Conservation (phyloP, 768 basidiomycete species). For the Tulasnella calospora region DNA sequence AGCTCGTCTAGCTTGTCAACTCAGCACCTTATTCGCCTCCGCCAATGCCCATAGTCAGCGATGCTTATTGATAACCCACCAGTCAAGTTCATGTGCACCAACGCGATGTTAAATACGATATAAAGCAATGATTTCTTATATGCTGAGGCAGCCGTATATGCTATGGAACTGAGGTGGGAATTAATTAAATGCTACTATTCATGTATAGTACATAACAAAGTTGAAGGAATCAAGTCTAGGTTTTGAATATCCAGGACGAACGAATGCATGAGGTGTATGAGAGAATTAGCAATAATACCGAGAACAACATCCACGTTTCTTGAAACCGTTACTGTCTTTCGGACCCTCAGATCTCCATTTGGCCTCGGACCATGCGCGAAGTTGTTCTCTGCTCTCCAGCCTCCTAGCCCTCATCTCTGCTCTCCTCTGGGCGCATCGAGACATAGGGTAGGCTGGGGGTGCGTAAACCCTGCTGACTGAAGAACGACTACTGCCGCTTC, state of each 20-base stretch:
- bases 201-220: not conserved
- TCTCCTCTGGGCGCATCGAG: not conserved
- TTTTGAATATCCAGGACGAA: not conserved
- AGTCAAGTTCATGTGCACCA: too few species aligned
- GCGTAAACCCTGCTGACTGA: not conserved
- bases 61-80: too few species aligned
- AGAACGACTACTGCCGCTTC: not conserved
- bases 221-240: not conserved
- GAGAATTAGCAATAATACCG: not conserved
- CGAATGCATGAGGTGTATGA: too few species aligned
- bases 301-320: not conserved
- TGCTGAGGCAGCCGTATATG: too few species aligned
- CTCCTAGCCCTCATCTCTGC: not conserved
- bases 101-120: too few species aligned
- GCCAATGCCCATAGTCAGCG: too few species aligned
- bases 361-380: not conserved
- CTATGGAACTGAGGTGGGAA: too few species aligned
- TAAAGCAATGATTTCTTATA: too few species aligned
- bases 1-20: too few species aligned
- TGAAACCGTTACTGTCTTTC: not conserved
- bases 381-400: not conserved
- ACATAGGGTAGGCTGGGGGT: not conserved
- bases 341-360: not conserved
- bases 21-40: too few species aligned
- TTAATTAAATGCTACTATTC: too few species aligned